Evolutionary conservation across 2,329 filamentous ascomycete genomes (phyloP).

Genomic region (Colletotrichum sp.): DNA sequence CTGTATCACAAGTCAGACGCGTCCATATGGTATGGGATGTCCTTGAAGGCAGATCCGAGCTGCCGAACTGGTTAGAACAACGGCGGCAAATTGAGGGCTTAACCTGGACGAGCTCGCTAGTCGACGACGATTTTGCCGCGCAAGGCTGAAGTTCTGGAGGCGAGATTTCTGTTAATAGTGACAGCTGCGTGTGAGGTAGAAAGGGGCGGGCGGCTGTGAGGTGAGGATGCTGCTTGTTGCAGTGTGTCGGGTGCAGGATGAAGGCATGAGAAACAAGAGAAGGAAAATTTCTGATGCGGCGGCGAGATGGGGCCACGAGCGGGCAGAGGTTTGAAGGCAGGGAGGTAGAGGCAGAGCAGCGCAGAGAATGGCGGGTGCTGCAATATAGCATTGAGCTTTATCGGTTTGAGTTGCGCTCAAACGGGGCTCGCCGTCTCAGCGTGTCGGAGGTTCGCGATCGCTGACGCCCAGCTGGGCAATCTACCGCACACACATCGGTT

Average conservation of each 20-base stretch:
- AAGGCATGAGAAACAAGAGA: not conserved
- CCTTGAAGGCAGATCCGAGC: not conserved
- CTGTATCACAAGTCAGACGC: not conserved
- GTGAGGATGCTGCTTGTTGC: not conserved
- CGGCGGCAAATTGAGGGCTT: not conserved
- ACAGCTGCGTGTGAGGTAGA: not conserved
- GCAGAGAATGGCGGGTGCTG: not conserved
- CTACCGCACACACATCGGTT: not conserved
- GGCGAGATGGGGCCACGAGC: not conserved
- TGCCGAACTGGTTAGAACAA: not conserved
- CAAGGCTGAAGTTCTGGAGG: not conserved
- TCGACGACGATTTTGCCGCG: not conserved
- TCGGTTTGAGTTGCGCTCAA: slow-evolving; percentile 22
- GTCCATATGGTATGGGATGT: not conserved
- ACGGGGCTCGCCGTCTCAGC: slow-evolving; percentile 19
- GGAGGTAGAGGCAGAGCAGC: not conserved
- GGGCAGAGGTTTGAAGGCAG: not conserved
- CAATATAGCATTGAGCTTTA: slow-evolving; percentile 20
- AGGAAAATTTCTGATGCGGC: not conserved
- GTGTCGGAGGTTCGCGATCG: slow-evolving; percentile 18
- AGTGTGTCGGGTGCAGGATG: not conserved
- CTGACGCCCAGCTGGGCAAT: not conserved
- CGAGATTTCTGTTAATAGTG: not conserved
- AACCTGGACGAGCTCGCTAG: not conserved
- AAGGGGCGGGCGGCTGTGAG: not conserved